Evolutionary conservation across 805 yeast genomes (phyloP).

Genomic region (Pichia heedii): DNA sequence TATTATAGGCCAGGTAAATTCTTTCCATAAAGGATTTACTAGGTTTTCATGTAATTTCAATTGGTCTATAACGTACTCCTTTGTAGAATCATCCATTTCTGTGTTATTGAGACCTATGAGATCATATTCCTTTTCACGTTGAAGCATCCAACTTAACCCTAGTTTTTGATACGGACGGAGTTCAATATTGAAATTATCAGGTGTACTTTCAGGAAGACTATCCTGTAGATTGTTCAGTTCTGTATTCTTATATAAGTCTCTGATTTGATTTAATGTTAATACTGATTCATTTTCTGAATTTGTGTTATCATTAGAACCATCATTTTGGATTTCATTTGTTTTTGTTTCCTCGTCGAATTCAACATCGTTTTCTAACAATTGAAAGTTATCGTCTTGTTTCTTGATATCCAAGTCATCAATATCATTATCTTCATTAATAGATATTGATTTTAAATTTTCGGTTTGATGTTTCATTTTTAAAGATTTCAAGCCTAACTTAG

Average conservation of each 20-base stretch:
- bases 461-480: background rate
- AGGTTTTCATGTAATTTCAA: slow-evolving; percentile 33
- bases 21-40: slow-evolving; percentile 82
- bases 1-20: slow-evolving; percentile 59
- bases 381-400: slow-evolving; percentile 11
- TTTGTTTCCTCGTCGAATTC: background rate
- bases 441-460: too few species aligned
- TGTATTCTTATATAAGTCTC: slow-evolving; percentile 63
- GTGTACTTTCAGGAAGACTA: slow-evolving; percentile 55
- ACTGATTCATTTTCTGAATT: slow-evolving; percentile 1
- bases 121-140: slow-evolving; percentile 59
- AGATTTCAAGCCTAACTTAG: slow-evolving; percentile 8
- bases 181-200: slow-evolving; percentile 43
- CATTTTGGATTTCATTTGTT: slow-evolving; percentile 3
- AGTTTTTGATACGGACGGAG: slow-evolving; percentile 75
- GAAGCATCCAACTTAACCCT: slow-evolving; percentile 86
- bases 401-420: slow-evolving; percentile 42
- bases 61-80: slow-evolving; percentile 16
- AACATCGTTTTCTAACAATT: slow-evolving; percentile 11
- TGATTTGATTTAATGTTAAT: slow-evolving; percentile 62
- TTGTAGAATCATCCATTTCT: slow-evolving; percentile 16
- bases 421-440: slow-evolving; percentile 37
- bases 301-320: background rate
- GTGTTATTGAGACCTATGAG: slow-evolving; percentile 28
- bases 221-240: slow-evolving; percentile 37